Percentiles rank a stretch among this genome's conserved stretches.
Conservation (phyloP, 2,329 filamentous ascomycete species). For the Botrytis byssoidea region DNA sequence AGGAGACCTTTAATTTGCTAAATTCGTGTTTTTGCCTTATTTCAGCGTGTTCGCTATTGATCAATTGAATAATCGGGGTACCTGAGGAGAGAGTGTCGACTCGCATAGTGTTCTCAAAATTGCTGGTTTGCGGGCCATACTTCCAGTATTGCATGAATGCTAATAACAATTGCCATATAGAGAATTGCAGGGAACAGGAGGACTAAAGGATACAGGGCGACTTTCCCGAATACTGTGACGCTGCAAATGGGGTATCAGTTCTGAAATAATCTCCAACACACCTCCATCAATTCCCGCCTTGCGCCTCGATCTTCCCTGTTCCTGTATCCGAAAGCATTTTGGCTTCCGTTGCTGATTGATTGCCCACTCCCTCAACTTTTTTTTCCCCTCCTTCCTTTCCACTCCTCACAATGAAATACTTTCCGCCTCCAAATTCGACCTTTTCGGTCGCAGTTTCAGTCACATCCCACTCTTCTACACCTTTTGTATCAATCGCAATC, state of each 20-base stretch:
- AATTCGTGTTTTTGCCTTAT: not conserved
- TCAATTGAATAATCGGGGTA: not conserved
- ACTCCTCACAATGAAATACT: constrained; percentile 41
- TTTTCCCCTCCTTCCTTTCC: constrained; percentile 25
- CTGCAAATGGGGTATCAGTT: constrained; percentile 16
- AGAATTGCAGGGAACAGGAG: not conserved
- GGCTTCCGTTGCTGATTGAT: not conserved
- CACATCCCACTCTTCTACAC: constrained; percentile 37
- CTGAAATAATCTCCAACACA: not conserved
- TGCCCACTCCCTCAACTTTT: not conserved
- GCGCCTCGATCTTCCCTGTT: not conserved
- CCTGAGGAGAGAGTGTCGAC: not conserved
- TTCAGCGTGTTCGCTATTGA: not conserved
- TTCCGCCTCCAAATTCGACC: constrained; percentile 35
- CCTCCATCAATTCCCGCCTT: not conserved
- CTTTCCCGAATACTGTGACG: not conserved
- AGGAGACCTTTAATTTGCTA: not conserved
- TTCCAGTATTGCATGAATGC: not conserved
- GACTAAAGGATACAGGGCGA: not conserved
- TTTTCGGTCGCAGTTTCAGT: constrained; percentile 37
- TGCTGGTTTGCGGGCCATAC: not conserved
- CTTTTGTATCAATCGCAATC: constrained; percentile 23
- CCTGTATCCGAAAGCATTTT: not conserved
- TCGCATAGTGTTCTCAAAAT: not conserved
- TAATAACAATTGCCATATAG: not conserved